Evolutionary conservation across 441 rosid species (phyloP).

Genomic region (Isatis lusitanica): DNA sequence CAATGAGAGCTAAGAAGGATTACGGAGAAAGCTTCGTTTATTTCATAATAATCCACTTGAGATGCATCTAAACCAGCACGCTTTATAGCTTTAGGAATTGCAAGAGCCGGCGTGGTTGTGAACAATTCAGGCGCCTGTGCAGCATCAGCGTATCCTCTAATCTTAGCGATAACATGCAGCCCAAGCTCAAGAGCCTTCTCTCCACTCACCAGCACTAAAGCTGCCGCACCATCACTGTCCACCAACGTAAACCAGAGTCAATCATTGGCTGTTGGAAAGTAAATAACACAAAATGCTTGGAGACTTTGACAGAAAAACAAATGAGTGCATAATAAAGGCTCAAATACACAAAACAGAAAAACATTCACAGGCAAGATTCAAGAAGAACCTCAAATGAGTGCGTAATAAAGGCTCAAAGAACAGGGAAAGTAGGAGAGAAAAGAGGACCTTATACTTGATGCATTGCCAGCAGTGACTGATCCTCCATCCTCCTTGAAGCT

Average conservation of each 20-base stretch:
- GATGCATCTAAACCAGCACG: constrained; percentile 83
- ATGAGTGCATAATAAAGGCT: too few relatives aligned
- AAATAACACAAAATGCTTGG: constrained; percentile 6
- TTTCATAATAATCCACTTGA: constrained; percentile 90
- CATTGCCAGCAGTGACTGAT: constrained; percentile 96
- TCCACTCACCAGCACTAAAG: constrained; percentile 87
- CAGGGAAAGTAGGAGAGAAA: background rate
- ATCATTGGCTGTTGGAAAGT: background rate
- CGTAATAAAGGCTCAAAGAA: background rate
- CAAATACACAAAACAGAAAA: too few relatives aligned
- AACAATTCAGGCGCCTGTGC: constrained; percentile 90
- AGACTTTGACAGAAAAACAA: constrained; percentile 2
- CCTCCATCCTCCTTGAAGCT: constrained; percentile 87
- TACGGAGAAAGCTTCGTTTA: constrained; percentile 95
- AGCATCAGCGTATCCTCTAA: constrained; percentile 86
- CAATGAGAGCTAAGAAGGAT: constrained; percentile 13
- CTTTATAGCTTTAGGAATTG: constrained; percentile 80
- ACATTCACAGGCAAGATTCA: background rate
- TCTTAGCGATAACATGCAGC: constrained; percentile 80
- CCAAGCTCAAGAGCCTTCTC: constrained; percentile 75
- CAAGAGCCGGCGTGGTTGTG: constrained; percentile 87
- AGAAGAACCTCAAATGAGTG: background rate
- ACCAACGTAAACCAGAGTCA: constrained; percentile 16
- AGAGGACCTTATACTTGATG: constrained; percentile 85
- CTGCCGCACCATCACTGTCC: constrained; percentile 94